Evolutionary conservation across 495 filamentous ascomycete genomes (phyloP).

Genomic region (Penicillium turbatum): DNA sequence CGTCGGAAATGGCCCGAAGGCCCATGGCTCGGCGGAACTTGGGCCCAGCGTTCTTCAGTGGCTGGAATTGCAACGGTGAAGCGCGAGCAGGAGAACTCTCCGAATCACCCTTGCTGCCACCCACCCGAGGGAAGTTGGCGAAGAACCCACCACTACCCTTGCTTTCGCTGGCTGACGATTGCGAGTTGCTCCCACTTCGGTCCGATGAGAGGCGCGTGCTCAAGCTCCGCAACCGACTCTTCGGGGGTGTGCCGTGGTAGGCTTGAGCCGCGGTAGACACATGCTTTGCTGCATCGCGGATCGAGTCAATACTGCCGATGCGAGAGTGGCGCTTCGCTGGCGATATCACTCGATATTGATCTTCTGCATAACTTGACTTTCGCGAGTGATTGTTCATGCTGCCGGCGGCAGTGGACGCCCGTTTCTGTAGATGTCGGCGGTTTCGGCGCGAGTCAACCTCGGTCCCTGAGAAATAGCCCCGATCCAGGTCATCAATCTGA

Average conservation of each 20-base stretch:
- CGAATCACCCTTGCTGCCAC: slow-evolving; percentile 41
- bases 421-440: slow-evolving; percentile 78
- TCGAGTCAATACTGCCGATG: slow-evolving; percentile 66
- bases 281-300: slow-evolving; percentile 39
- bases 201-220: slow-evolving; percentile 36
- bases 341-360: slow-evolving; percentile 47
- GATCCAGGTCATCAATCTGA: slow-evolving; percentile 61
- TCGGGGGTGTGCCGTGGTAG: slow-evolving; percentile 52
- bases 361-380: slow-evolving; percentile 70
- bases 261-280: slow-evolving; percentile 47
- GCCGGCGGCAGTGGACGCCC: slow-evolving; percentile 50
- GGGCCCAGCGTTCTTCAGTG: slow-evolving; percentile 40
- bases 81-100: slow-evolving; percentile 50
- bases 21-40: slow-evolving; percentile 55
- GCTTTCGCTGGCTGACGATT: slow-evolving; percentile 42
- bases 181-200: slow-evolving; percentile 36
- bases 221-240: slow-evolving; percentile 44
- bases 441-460: slow-evolving; percentile 68
- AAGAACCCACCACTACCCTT: slow-evolving; percentile 38
- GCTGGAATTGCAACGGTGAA: slow-evolving; percentile 42
- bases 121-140: slow-evolving; percentile 43
- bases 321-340: slow-evolving; percentile 69
- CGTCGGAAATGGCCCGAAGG: slow-evolving; percentile 77
- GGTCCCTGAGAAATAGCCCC: slow-evolving; percentile 90
- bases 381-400: slow-evolving; percentile 49